Conservation (phyloP, 225 moss, liverwort and hornwort species). For the Antitrichia curtipendula region DNA sequence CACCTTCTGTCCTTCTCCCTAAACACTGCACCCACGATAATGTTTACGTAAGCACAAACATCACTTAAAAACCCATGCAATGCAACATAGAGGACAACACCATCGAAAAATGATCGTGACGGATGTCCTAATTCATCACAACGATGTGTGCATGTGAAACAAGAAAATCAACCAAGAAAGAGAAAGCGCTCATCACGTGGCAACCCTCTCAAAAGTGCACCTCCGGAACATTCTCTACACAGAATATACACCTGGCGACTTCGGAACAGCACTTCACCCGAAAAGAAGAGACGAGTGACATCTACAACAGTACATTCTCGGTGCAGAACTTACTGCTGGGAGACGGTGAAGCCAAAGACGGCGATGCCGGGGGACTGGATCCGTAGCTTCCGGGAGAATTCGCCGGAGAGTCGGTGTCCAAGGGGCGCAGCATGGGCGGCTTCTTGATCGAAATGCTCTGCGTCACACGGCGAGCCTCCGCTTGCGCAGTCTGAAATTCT, state of each 20-base stretch:
- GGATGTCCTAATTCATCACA: background rate
- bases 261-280: background rate
- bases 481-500: constrained; percentile 21
- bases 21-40: constrained; percentile 6
- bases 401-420: constrained; percentile 31
- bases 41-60: background rate
- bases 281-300: background rate
- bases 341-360: constrained; percentile 37
- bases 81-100: background rate
- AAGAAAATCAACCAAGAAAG: background rate
- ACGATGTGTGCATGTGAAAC: background rate
- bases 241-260: background rate
- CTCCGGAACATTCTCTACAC: background rate
- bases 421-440: constrained; percentile 34
- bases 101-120: background rate
- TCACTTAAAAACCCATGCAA: background rate
- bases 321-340: constrained; percentile 18
- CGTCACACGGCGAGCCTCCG: constrained; percentile 43
- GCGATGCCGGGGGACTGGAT: constrained; percentile 38
- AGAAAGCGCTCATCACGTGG: background rate
- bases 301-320: background rate
- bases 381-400: constrained; percentile 35
- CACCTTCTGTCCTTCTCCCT: constrained; percentile 35
- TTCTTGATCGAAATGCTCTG: constrained; percentile 55
- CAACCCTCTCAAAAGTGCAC: background rate